A percentile compares a stretch with the other conserved stretches of the same genome.
Evolutionary conservation across 2,329 filamentous ascomycete species (phyloP).

Genomic region (Dactylellina drechsleri): DNA sequence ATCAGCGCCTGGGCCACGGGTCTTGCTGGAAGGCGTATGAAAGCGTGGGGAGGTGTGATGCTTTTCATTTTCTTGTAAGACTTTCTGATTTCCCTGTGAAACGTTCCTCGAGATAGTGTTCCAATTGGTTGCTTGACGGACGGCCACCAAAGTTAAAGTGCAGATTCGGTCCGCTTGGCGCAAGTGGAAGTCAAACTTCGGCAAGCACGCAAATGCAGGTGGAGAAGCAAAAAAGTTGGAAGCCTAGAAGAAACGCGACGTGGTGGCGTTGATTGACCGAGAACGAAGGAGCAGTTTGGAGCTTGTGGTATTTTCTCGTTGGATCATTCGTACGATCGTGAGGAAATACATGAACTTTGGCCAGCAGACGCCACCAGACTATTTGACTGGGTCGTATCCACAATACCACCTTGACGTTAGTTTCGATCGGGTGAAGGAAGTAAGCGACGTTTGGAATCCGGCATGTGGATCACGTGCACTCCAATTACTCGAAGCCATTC

Average conservation of each 20-base stretch:
- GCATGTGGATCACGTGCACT: no score
- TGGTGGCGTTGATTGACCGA: neutral
- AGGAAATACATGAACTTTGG: neutral
- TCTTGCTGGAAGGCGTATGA: neutral
- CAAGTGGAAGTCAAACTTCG: slow-evolving; percentile 41
- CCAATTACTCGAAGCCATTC: no score
- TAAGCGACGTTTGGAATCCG: no score
- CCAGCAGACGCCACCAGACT: no score
- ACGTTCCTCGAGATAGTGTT: slow-evolving; percentile 27
- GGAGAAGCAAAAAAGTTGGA: slow-evolving; percentile 16
- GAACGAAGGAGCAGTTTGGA: neutral
- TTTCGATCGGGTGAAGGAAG: no score
- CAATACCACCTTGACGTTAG: no score
- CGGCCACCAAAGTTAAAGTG: neutral
- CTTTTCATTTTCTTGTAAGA: neutral
- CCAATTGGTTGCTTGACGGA: slow-evolving; percentile 26
- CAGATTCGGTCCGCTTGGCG: slow-evolving; percentile 34
- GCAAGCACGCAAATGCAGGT: neutral
- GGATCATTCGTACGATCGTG: slow-evolving; percentile 4
- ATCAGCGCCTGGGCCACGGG: no score
- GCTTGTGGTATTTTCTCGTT: slow-evolving; percentile 18
- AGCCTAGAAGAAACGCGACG: slow-evolving; percentile 20
- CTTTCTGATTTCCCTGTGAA: slow-evolving; percentile 4
- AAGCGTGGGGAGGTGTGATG: neutral
- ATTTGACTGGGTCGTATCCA: no score